These are phyloP conservation scores for Nidularia sp. DNA, from an alignment of 768 basidiomycete species.

Conservation along the genomic window DNA sequence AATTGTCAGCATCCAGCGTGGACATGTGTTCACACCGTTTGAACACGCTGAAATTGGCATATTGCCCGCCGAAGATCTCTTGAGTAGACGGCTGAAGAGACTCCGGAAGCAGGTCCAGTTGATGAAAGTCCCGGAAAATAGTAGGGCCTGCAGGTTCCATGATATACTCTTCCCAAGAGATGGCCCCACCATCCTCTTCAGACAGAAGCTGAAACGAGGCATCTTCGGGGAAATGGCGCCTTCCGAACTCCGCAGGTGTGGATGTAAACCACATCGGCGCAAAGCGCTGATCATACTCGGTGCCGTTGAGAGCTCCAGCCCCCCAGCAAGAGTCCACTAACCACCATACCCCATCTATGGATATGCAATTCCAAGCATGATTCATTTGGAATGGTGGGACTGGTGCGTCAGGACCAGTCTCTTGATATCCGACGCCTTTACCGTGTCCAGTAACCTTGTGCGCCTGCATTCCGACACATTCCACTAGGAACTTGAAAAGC, in stretches of 20 bases:
- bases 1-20: conserved; percentile 34
- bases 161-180: conserved; percentile 44
- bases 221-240: conserved; percentile 40
- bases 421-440: conserved; percentile 38
- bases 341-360: conserved; percentile 39
- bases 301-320: conserved; percentile 34
- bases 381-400: conserved; percentile 31
- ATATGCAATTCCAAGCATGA: conserved; percentile 47
- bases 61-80: conserved; percentile 26
- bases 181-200: conserved; percentile 30
- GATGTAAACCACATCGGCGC: conserved; percentile 38
- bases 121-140: conserved; percentile 29
- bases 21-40: conserved; percentile 47
- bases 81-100: conserved; percentile 28
- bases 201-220: conserved; percentile 35
- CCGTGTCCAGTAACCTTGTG: conserved; percentile 41
- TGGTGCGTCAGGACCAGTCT: conserved; percentile 23
- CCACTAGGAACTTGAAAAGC: conserved; percentile 34
- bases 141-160: conserved; percentile 31
- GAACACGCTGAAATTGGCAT: conserved; percentile 31
- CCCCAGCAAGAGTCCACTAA: conserved; percentile 48
- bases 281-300: conserved; percentile 28
- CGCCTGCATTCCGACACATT: conserved; percentile 31
- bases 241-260: conserved; percentile 36
- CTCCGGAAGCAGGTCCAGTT: conserved; percentile 24